Evolutionary conservation across 78 protist genomes (phyloP), one percentile per base, ranked within the genome.

Genomic region (Dictyostelium brefeldianum): DNA sequence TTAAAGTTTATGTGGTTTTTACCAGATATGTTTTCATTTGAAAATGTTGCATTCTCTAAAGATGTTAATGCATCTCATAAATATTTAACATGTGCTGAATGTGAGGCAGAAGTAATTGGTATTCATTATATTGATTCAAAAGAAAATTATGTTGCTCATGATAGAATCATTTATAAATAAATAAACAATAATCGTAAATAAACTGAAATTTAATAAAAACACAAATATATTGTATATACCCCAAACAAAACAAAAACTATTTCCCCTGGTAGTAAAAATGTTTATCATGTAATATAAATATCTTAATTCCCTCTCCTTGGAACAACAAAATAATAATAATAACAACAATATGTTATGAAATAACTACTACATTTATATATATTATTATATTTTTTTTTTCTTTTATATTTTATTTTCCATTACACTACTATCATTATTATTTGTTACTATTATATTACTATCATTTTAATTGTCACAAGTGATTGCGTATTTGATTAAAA

Each of bases 11-110:
- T 87, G 82, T 87, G 92, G 92, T 87, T 77, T 82, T 65, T 90
- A 25, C 69, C 81, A 70, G 95, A 91, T 53, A 91, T 91, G 95
- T 81, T 91, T 73, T 81, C 78, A 54, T 91, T 91, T 71, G 95
- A 91, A 85, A 91, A 91, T 54, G 57, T 91, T 22, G 90, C 89
- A 10, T 90, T 91, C 57, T 36, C 83, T 4, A 81, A 67, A 73
- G 81, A 81, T 78, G 95, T 91, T 29, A 83, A 81, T 18, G 15
- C 69, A 10, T 41, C 82, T 15, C 78, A 81, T n/a, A 91, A 91
- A 56, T 91, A 91, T 78, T 43, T 91, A 22, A 81, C 95, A 46
- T 91, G 95, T 69, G 95, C 95, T 25, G 92, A 87, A 14, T 87
- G 92, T 77, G 92, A 87, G 64, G 29, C 59, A 20, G 92, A 87